These are phyloP conservation scores for Xylaria arbuscula DNA, from an alignment of 2,329 filamentous ascomycete genomes.

Conservation along the genomic window DNA sequence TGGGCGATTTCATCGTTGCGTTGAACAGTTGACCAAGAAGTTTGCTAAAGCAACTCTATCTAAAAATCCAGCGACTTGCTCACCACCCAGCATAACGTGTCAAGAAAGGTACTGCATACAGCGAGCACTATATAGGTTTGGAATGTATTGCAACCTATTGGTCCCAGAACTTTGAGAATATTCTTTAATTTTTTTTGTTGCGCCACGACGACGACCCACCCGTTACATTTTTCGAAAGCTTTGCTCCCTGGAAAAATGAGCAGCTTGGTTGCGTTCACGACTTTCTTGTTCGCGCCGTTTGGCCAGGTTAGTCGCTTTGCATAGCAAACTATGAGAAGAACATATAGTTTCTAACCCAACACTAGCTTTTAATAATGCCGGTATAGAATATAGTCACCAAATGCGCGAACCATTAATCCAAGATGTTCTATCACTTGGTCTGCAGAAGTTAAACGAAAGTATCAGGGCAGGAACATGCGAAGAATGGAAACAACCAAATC, in stretches of 20 bases:
- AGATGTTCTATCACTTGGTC: constrained; percentile 4
- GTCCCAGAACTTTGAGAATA: not conserved
- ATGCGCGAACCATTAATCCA: not conserved
- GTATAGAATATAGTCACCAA: not conserved
- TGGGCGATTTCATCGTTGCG: constrained; percentile 5
- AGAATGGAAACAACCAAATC: not conserved
- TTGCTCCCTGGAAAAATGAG: not conserved
- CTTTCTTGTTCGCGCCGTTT: not conserved
- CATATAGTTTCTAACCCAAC: not conserved
- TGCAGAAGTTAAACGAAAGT: not conserved
- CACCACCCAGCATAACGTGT: not conserved
- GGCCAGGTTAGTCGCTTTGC: not conserved
- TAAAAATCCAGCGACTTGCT: not conserved
- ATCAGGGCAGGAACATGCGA: not conserved
- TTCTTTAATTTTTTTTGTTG: not conserved
- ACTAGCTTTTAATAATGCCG: not conserved
- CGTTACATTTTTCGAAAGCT: not conserved
- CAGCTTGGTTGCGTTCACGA: not conserved
- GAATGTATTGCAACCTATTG: constrained; percentile 14
- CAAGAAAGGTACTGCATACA: constrained; percentile 18
- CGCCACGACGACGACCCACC: not conserved
- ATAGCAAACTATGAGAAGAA: not conserved
- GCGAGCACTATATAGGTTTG: constrained; percentile 21
- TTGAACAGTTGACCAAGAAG: constrained; percentile 4
- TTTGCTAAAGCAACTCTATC: not conserved